These are phyloP conservation scores for Yamadazyma nakazawae DNA, from an alignment of 805 yeast species.

Conservation along the genomic window DNA sequence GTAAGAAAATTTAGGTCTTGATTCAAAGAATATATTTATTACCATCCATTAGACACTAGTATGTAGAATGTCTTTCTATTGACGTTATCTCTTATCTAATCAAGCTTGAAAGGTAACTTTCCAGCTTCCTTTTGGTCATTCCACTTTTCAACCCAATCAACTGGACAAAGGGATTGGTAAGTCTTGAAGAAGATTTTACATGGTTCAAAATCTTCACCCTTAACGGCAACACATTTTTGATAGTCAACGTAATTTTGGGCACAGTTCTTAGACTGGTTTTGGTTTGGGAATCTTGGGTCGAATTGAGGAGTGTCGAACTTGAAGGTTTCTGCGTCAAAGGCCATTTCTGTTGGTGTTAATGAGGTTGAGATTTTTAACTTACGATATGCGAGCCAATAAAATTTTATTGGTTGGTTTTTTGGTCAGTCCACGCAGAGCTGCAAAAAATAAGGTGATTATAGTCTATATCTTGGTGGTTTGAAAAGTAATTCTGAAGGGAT, in stretches of 20 bases:
- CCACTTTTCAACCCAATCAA: conserved; percentile 84
- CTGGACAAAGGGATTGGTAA: conserved; percentile 81
- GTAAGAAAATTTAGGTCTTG: conserved; percentile 5
- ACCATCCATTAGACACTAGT: not conserved
- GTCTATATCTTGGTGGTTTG: too few relatives aligned
- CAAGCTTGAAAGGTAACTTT: conserved; percentile 42
- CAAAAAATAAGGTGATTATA: not conserved
- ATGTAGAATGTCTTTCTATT: not conserved
- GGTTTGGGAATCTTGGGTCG: conserved; percentile 95
- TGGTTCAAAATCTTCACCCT: conserved; percentile 98
- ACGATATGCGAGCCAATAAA: conserved; percentile 9
- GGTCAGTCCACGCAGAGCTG: not conserved
- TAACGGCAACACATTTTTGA: conserved; percentile 93
- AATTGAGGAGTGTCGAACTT: conserved; percentile 49
- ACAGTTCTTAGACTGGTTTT: conserved; percentile 97
- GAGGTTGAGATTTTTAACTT: conserved; percentile 7
- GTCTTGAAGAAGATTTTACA: conserved; percentile 93
- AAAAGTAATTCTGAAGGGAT: too few relatives aligned
- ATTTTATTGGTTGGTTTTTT: conserved; percentile 7
- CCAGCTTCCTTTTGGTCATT: conserved; percentile 74
- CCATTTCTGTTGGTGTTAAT: conserved; percentile 20
- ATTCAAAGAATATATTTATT: not conserved
- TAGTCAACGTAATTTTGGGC: conserved; percentile 97
- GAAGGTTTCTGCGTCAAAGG: conserved; percentile 37
- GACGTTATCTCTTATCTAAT: conserved; percentile 15